These are phyloP conservation scores for Comarum palustre DNA, from an alignment of 306 rosid genomes.

Conservation along the genomic window DNA sequence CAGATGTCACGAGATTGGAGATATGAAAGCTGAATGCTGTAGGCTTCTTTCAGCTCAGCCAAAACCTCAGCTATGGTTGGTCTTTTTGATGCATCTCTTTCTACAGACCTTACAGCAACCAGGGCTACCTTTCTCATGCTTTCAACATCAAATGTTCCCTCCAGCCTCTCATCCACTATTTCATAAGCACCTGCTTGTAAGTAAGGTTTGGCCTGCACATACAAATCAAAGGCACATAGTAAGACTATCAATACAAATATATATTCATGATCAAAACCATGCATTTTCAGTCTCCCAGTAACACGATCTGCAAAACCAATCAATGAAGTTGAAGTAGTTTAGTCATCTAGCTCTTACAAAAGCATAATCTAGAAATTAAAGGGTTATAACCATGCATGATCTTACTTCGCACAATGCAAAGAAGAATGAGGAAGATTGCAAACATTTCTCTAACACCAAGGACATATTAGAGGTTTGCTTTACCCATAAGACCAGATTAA, in stretches of 20 bases:
- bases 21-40: conserved; percentile 58
- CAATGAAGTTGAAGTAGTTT: not conserved
- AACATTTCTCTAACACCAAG: not conserved
- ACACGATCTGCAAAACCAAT: not conserved
- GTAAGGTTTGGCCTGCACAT: conserved; percentile 83
- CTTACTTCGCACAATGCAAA: not conserved
- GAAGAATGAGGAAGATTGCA: not conserved
- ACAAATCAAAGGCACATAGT: not conserved
- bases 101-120: conserved; percentile 69
- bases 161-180: conserved; percentile 69
- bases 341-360: no score
- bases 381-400: not conserved
- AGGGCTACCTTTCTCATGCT: conserved; percentile 75
- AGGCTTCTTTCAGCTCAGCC: conserved; percentile 74
- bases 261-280: not conserved
- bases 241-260: not conserved
- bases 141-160: conserved; percentile 51
- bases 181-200: conserved; percentile 88
- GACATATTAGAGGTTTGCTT: not conserved
- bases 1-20: conserved; percentile 45
- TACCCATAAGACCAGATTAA: conserved; percentile 95
- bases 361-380: no score
- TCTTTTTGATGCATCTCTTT: conserved; percentile 82
- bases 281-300: not conserved
- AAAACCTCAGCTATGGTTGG: conserved; percentile 74